Conservation (phyloP, 257 asterid species). For the Solanum bulbocastanum region DNA sequence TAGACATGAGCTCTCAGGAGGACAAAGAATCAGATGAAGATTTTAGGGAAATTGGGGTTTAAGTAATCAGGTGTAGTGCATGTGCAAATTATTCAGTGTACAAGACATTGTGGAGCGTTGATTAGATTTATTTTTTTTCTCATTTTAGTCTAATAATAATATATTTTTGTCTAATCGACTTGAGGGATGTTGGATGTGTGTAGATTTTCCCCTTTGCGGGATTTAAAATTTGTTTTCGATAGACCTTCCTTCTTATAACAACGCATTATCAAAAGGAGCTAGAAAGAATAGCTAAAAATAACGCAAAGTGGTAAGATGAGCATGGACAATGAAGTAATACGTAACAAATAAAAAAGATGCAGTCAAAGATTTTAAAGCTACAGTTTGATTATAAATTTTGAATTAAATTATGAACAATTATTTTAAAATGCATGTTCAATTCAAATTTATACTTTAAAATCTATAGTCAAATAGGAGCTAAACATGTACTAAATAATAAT, state of each 20-base stretch:
- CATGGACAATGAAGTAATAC: not conserved
- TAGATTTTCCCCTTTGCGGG: not conserved
- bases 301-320: not conserved
- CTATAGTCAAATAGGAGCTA: not conserved
- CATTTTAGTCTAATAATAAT: not conserved
- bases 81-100: not conserved
- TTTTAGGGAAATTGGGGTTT: not conserved
- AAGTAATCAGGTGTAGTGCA: not conserved
- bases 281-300: not conserved
- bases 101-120: not conserved
- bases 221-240: too few relatives aligned
- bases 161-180: not conserved
- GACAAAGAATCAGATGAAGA: not conserved
- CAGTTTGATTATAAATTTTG: too few relatives aligned
- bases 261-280: not conserved
- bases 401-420: too few relatives aligned
- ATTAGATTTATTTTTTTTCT: not conserved
- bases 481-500: not conserved
- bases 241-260: accelerated
- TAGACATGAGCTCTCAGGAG: not conserved
- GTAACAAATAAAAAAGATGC: not conserved
- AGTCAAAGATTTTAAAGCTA: not conserved
- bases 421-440: not conserved
- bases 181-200: not conserved
- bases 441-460: not conserved